phyloP scores from a whole-genome alignment of 371 early-diverging fungal genomes.

The Mortierella sp. region DNA sequence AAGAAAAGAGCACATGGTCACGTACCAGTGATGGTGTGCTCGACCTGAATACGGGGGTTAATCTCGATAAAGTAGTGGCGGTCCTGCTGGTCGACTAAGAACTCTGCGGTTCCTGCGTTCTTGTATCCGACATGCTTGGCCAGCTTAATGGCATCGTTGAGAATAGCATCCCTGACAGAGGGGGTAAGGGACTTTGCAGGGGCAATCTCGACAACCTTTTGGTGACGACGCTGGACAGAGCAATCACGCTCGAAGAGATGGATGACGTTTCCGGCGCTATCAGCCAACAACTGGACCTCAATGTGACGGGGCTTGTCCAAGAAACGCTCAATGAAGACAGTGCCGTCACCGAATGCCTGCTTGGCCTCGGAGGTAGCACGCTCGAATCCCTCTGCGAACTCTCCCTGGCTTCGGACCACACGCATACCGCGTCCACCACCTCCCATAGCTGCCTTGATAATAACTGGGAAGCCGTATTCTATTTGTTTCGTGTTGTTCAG shows the following conservation, averaged over 20 bases:
- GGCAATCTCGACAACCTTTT: conserved; percentile 97
- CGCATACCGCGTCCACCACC: conserved; percentile 99
- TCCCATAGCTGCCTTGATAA: conserved; percentile 98
- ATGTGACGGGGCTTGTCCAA: conserved; percentile 95
- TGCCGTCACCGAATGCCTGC: conserved; percentile 95
- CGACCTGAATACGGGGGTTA: conserved; percentile 95
- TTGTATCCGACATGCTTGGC: conserved; percentile 92
- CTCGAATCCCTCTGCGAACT: conserved; percentile 76
- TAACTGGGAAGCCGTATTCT: conserved; percentile 92
- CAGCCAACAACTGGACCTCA: conserved; percentile 97
- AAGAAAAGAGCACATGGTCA: background rate
- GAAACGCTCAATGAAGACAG: conserved; percentile 95
- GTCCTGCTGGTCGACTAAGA: conserved; percentile 90
- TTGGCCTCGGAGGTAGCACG: conserved; percentile 92
- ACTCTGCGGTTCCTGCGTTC: conserved; percentile 98
- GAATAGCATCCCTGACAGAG: conserved; percentile 82
- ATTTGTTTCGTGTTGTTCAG: background rate
- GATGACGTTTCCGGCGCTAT: conserved; percentile 89
- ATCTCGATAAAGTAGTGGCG: conserved; percentile 97
- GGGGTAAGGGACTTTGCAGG: conserved; percentile 72
- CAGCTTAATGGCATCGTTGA: conserved; percentile 92
- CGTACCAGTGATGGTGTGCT: conserved; percentile 86
- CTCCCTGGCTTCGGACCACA: conserved; percentile 80
- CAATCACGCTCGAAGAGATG: conserved; percentile 97
- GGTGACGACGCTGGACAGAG: conserved; percentile 97